phyloP scores from a whole-genome alignment of 1,284 basidiomycete species.

The Meira nashicola region DNA sequence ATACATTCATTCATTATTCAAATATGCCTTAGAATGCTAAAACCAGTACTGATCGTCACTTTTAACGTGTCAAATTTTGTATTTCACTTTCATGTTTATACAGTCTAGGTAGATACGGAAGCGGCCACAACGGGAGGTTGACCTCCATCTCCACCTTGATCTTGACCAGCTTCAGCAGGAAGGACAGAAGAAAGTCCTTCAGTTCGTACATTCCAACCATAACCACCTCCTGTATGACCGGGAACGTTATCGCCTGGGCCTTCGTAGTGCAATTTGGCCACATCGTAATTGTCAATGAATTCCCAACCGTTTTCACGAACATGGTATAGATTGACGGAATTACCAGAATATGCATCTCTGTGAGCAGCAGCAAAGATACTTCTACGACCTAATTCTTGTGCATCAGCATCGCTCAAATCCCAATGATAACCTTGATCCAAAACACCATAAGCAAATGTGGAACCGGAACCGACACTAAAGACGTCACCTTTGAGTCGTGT shows the following conservation, averaged over 20 bases:
- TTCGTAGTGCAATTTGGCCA: conserved; percentile 44
- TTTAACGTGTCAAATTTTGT: background rate
- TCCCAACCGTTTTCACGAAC: conserved; percentile 81
- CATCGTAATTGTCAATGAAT: conserved; percentile 51
- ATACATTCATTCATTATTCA: too few relatives aligned
- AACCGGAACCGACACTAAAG: conserved; percentile 97
- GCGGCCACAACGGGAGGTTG: background rate
- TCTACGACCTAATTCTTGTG: conserved; percentile 85
- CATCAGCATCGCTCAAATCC: conserved; percentile 89
- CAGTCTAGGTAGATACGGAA: background rate
- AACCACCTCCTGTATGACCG: conserved; percentile 44
- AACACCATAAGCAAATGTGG: conserved; percentile 97
- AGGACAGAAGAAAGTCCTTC: conserved; percentile 41
- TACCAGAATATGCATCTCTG: conserved; percentile 25
- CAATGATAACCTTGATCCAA: conserved; percentile 92
- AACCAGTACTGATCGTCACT: conserved; percentile 34
- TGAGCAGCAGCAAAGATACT: conserved; percentile 97
- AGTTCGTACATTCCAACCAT: conserved; percentile 47
- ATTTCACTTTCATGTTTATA: background rate
- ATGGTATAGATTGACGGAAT: conserved; percentile 80
- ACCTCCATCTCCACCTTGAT: conserved; percentile 31
- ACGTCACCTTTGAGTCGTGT: conserved; percentile 90
- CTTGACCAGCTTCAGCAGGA: conserved; percentile 31
- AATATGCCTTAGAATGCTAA: too few relatives aligned
- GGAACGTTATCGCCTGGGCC: conserved; percentile 42